Conservation (phyloP, 169 alveolate species). For the Eimeria necatrix region DNA sequence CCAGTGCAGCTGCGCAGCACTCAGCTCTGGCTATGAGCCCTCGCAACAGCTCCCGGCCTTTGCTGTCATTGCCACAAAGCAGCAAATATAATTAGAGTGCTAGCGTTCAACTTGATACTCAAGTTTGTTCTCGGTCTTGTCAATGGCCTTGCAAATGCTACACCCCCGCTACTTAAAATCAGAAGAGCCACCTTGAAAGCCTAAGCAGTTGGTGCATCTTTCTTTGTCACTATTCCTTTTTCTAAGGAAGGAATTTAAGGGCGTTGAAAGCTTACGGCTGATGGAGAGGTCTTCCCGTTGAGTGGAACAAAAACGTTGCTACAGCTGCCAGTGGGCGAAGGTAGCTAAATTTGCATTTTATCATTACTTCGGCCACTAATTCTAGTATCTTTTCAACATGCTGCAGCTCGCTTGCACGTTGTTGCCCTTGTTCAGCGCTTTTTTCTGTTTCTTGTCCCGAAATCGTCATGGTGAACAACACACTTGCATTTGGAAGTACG, state of each 20-base stretch:
- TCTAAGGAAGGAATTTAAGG: too few species aligned
- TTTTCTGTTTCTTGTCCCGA: background rate
- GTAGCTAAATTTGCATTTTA: background rate
- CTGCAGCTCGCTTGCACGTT: background rate
- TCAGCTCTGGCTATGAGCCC: conserved; percentile 24
- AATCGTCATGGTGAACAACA: background rate
- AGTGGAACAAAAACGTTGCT: conserved; percentile 34
- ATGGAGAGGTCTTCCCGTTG: background rate
- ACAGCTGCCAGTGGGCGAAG: conserved; percentile 36
- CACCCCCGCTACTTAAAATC: too few species aligned
- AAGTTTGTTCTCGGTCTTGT: too few species aligned
- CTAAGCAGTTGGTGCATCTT: too few species aligned
- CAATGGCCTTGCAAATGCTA: too few species aligned
- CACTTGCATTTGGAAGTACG: conserved; percentile 31
- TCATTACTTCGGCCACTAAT: conserved; percentile 23
- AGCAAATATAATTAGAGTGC: background rate
- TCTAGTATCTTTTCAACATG: background rate
- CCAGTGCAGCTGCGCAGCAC: conserved; percentile 19
- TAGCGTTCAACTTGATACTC: too few species aligned
- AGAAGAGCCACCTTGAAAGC: too few species aligned
- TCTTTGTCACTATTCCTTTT: too few species aligned
- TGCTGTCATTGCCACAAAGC: background rate
- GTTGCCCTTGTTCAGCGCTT: background rate
- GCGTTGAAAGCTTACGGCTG: conserved; percentile 32
- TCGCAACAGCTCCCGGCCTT: conserved; percentile 10